Conservation (phyloP, 2,329 filamentous ascomycete species). For the Ceratocystis lukuohia region DNA sequence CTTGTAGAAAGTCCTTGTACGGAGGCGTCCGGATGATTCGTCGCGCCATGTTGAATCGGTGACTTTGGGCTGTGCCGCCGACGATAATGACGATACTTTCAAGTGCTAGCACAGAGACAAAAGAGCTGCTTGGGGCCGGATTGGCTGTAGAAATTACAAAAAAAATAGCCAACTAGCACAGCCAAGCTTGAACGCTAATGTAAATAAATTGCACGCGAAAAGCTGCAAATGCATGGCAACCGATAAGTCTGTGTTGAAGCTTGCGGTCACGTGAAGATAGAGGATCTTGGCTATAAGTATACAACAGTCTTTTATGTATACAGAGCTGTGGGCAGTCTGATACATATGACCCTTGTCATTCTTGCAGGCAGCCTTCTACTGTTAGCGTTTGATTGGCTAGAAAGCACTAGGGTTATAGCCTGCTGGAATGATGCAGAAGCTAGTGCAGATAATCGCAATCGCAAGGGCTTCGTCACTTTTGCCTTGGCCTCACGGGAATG, state of each 20-base stretch:
- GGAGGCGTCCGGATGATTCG: constrained; percentile 35
- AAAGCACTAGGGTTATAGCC: background rate
- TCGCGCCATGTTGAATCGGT: constrained; percentile 11
- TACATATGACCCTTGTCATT: background rate
- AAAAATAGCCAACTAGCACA: background rate
- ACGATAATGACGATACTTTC: background rate
- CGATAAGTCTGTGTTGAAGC: constrained; percentile 9
- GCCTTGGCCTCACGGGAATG: no score
- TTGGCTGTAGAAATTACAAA: background rate
- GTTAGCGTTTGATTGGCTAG: background rate
- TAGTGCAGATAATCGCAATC: background rate
- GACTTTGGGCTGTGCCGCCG: background rate
- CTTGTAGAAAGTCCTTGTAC: constrained; percentile 85
- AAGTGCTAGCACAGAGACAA: background rate
- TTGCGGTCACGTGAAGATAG: constrained; percentile 15
- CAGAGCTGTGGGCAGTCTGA: background rate
- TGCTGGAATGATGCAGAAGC: background rate
- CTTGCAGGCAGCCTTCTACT: background rate
- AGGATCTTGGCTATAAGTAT: background rate
- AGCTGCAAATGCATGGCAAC: constrained; percentile 16
- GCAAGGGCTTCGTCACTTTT: background rate
- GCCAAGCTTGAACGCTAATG: constrained; percentile 7
- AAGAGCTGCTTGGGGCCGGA: background rate
- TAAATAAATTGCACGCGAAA: constrained; percentile 20
- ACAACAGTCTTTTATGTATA: background rate